phyloP scores from a whole-genome alignment of 2,329 filamentous ascomycete species.

The Colletotrichum tanaceti region DNA sequence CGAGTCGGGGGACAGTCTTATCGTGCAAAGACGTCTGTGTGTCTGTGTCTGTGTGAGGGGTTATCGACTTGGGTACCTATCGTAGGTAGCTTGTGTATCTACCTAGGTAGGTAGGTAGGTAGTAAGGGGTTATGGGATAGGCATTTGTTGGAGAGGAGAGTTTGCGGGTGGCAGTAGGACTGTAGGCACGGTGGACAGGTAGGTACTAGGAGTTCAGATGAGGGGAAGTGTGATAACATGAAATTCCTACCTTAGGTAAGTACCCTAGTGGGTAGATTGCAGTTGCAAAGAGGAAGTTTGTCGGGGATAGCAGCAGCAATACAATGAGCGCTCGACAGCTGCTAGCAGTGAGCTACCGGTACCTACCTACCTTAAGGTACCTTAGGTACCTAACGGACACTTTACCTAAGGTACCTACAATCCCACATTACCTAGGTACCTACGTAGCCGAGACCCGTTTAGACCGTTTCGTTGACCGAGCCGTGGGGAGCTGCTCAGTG shows the following conservation, averaged over 20 bases:
- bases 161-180: background rate
- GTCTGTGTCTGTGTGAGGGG: conserved; percentile 16
- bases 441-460: conserved; percentile 14
- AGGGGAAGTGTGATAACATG: background rate
- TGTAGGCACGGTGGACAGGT: background rate
- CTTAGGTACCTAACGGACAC: too few species aligned
- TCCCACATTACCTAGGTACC: too few species aligned
- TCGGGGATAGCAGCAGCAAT: background rate
- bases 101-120: too few species aligned
- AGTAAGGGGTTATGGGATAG: conserved; percentile 13
- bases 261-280: background rate
- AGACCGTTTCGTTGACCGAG: conserved; percentile 37
- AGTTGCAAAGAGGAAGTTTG: conserved; percentile 26
- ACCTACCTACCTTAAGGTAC: too few species aligned
- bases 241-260: too few species aligned
- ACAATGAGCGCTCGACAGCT: too few species aligned
- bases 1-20: conserved; percentile 23
- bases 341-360: too few species aligned
- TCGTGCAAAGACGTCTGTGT: conserved; percentile 7
- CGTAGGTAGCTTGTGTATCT: background rate
- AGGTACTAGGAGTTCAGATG: conserved; percentile 4
- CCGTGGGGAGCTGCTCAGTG: conserved; percentile 23
- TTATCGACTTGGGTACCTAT: conserved; percentile 10
- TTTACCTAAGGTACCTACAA: too few species aligned
- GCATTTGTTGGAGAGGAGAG: background rate